A percentile compares a stretch with the other conserved stretches of the same genome.
phyloP scores from a whole-genome alignment of 2,329 filamentous ascomycete genomes.

The Chaetothyriales sp. region DNA sequence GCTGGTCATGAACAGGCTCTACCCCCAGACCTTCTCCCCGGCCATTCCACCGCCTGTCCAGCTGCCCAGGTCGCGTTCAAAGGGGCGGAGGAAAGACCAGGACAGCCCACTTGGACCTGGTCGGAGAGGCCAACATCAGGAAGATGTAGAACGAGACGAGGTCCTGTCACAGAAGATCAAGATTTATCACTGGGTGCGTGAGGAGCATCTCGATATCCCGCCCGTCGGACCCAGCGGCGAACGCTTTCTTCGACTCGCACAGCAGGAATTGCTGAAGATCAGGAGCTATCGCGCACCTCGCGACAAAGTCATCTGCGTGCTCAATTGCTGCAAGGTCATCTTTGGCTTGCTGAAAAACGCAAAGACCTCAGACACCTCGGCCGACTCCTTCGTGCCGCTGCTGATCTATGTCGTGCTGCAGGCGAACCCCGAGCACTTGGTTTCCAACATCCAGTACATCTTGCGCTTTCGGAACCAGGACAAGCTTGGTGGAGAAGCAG shows the following conservation, averaged over 20 bases:
- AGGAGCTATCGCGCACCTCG: slow-evolving; percentile 91
- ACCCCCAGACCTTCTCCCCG: slow-evolving; percentile 90
- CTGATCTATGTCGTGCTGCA: slow-evolving; percentile 92
- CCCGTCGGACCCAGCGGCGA: slow-evolving; percentile 70
- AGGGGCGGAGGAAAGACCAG: slow-evolving; percentile 51
- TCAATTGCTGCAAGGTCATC: slow-evolving; percentile 99
- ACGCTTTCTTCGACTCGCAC: slow-evolving; percentile 74
- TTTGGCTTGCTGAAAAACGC: slow-evolving; percentile 87
- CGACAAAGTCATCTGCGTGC: slow-evolving; percentile 94
- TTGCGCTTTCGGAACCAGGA: slow-evolving; percentile 93
- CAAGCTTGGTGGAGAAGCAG: slow-evolving; percentile 90
- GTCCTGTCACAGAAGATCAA: slow-evolving; percentile 92
- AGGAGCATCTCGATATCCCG: slow-evolving; percentile 86
- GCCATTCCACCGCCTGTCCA: slow-evolving; percentile 72
- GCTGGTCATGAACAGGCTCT: slow-evolving; percentile 94
- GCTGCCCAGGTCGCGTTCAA: slow-evolving; percentile 41
- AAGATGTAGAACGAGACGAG: slow-evolving; percentile 92
- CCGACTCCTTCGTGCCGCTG: slow-evolving; percentile 87
- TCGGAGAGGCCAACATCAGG: slow-evolving; percentile 87
- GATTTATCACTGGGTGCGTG: slow-evolving; percentile 88
- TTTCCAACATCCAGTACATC: slow-evolving; percentile 97
- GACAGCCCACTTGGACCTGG: slow-evolving; percentile 62
- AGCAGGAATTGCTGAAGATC: slow-evolving; percentile 91
- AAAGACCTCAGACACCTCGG: slow-evolving; percentile 74
- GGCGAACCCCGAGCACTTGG: slow-evolving; percentile 84